phyloP scores from a whole-genome alignment of 1,139 yeast genomes.

The Geotrichum restrictum region DNA sequence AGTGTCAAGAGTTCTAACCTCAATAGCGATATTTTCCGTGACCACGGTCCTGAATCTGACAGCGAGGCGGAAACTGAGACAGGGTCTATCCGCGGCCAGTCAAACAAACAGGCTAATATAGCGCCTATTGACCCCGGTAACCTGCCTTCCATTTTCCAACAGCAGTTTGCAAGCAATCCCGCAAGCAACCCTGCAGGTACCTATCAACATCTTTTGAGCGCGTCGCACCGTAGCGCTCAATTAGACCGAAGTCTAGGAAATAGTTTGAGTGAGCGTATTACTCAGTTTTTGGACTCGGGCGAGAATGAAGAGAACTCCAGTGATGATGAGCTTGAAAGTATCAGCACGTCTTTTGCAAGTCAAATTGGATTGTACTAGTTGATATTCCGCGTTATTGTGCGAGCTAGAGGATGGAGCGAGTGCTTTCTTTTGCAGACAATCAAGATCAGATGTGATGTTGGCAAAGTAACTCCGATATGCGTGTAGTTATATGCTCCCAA shows the following conservation, averaged over 20 bases:
- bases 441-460: too few relatives aligned
- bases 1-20: slow-evolving; percentile 15
- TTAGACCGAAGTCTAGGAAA: slow-evolving; percentile 37
- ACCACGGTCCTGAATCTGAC: slow-evolving; percentile 8
- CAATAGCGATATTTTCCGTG: slow-evolving; percentile 16
- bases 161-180: slow-evolving; percentile 20
- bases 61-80: slow-evolving; percentile 2
- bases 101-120: background rate
- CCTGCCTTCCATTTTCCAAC: slow-evolving; percentile 25
- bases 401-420: too few relatives aligned
- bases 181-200: slow-evolving; percentile 1
- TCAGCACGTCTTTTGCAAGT: slow-evolving; percentile 49
- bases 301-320: slow-evolving; percentile 35
- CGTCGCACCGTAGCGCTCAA: background rate
- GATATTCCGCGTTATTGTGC: background rate
- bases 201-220: background rate
- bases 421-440: too few relatives aligned
- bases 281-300: slow-evolving; percentile 35
- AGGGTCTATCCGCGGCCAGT: slow-evolving; percentile 12
- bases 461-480: too few relatives aligned
- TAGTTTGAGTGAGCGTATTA: slow-evolving; percentile 46
- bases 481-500: background rate
- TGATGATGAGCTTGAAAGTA: slow-evolving; percentile 49
- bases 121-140: slow-evolving; percentile 23
- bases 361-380: slow-evolving; percentile 37